phyloP scores from a whole-genome alignment of 139 green algal species.

The Eudorina sp. region DNA sequence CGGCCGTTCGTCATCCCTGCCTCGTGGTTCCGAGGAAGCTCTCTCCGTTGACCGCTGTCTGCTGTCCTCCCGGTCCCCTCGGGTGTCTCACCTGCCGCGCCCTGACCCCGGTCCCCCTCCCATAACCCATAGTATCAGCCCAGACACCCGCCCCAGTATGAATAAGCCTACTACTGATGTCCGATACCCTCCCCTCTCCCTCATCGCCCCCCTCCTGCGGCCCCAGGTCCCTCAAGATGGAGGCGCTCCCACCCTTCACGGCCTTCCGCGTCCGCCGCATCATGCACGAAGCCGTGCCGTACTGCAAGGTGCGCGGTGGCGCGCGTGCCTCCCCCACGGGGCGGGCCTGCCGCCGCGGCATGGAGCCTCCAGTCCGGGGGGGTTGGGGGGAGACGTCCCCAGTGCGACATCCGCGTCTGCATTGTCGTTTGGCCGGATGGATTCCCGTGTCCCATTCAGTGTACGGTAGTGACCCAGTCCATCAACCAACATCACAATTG shows the following conservation, averaged over 20 bases:
- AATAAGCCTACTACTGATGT: too few relatives aligned
- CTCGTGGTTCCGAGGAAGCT: too few relatives aligned
- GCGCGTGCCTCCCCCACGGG: not conserved
- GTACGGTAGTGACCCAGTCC: too few relatives aligned
- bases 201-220: too few relatives aligned
- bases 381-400: too few relatives aligned
- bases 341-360: too few relatives aligned
- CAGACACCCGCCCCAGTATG: too few relatives aligned
- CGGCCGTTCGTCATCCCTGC: not conserved
- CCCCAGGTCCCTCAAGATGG: slow-evolving; percentile 44
- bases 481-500: not conserved
- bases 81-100: not conserved
- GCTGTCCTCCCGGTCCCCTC: too few relatives aligned
- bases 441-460: not conserved
- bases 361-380: too few relatives aligned
- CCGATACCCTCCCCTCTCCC: not conserved
- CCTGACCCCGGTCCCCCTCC: not conserved
- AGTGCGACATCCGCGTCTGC: not conserved
- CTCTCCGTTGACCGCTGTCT: too few relatives aligned
- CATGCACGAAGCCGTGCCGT: slow-evolving; percentile 37
- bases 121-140: not conserved
- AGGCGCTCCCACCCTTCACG: slow-evolving; percentile 12
- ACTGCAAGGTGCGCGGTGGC: slow-evolving; percentile 36
- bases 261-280: slow-evolving; percentile 1
- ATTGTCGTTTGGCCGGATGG: not conserved